Base-by-base conservation (phyloP, 2,329 filamentous ascomycete species). In the Botryotinia narcissicola region DNA sequence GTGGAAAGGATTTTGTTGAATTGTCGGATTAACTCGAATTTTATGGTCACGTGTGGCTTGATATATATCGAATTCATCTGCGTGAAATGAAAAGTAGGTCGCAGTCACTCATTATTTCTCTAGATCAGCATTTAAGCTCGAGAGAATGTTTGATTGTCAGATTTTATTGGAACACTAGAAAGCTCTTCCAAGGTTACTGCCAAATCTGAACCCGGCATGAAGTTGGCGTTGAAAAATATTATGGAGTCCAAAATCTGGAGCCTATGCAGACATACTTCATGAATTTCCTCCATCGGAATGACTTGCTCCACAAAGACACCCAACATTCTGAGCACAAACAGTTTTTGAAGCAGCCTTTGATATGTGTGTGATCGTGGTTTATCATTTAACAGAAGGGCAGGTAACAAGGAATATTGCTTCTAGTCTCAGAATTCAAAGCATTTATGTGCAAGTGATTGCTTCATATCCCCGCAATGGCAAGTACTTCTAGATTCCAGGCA, bases 381-480 rank as follows among this genome's bases (percentile, higher is more conserved):
- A 22, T 42, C 22, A 57, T n/a, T 37, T 4, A 29, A 48, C 54
- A 68, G 25, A 40, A 29, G 16, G 35, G 16, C 7, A 57, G 37
- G 35, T 57, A 42, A n/a, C 35, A 32, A 68, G 25, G 40, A 57
- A 40, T n/a, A 40, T 42, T 57, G 48, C 48, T 57, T 68, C 66
- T 35, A 16, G 25, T 68, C 35, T 57, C 48, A 42, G 54, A 35
- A 68, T 68, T 42, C n/a, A 42, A 42, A 25, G 35, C 35, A 57
- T 37, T n/a, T 69, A 42, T 69, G 40, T 57, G 35, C 32, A 57
- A 69, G 16, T 57, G 66, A 69, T 44, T 57, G 48, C 48, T 57
- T 57, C 25, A 54, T 42, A 57, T 32, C 48, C 20, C 48, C 12
- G n/a, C 32, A 18, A 42, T 42, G 10, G 29, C 48, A 32, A 57